A percentile compares a stretch with the other conserved stretches of the same genome.
phyloP scores from a whole-genome alignment of 2,329 filamentous ascomycete genomes.

The Chalara sp. region DNA sequence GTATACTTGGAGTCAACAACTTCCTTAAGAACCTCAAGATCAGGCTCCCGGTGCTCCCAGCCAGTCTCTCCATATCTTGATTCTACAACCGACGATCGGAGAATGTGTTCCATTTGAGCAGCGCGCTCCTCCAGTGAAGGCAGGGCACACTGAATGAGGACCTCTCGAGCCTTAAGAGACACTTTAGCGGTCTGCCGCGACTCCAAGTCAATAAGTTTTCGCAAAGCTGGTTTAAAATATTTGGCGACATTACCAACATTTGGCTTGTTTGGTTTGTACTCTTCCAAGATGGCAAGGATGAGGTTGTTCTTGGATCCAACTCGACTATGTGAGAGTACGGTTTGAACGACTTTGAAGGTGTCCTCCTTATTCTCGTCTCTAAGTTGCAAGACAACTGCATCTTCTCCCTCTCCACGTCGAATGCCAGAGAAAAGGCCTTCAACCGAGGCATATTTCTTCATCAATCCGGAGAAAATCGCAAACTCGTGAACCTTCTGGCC shows the following conservation, averaged over 20 bases:
- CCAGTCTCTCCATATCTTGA: constrained; percentile 96
- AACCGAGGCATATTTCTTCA: constrained; percentile 74
- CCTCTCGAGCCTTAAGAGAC: constrained; percentile 91
- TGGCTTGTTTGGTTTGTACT: constrained; percentile 93
- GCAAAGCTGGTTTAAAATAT: constrained; percentile 75
- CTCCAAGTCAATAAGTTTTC: constrained; percentile 85
- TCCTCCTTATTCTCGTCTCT: constrained; percentile 97
- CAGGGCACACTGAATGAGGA: constrained; percentile 94
- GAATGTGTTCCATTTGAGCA: constrained; percentile 96
- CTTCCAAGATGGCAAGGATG: constrained; percentile 81
- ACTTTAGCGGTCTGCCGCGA: constrained; percentile 84
- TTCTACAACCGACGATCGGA: constrained; percentile 90
- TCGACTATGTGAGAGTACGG: constrained; percentile 87
- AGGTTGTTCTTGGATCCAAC: constrained; percentile 92
- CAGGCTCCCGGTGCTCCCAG: constrained; percentile 92
- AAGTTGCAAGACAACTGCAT: constrained; percentile 87
- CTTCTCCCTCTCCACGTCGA: constrained; percentile 69
- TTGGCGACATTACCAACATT: constrained; percentile 83
- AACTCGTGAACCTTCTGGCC: constrained; percentile 90
- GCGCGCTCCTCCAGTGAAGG: constrained; percentile 93
- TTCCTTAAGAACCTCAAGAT: constrained; percentile 87
- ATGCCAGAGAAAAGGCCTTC: constrained; percentile 78
- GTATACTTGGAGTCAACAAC: constrained; percentile 98
- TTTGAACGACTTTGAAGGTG: constrained; percentile 75
- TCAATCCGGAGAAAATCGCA: constrained; percentile 68